These are phyloP conservation scores for Persicaria tinctoria DNA, from an alignment of 148 eudicot genomes.

Conservation along the genomic window DNA sequence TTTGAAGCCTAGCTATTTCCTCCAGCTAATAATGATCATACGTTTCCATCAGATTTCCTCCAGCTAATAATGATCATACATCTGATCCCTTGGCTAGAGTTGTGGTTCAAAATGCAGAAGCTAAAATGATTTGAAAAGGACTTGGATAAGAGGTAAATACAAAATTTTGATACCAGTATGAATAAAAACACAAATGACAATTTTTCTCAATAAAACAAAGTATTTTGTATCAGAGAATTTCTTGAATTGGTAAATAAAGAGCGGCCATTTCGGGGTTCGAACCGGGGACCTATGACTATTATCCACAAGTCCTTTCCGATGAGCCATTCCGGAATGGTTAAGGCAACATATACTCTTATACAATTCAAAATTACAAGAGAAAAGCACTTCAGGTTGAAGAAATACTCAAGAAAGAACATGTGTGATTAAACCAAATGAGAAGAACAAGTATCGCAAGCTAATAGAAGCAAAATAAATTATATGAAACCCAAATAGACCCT, in stretches of 20 bases:
- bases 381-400: neutral
- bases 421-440: neutral
- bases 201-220: neutral
- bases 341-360: neutral
- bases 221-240: neutral
- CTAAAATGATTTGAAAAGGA: neutral
- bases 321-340: too few relatives aligned
- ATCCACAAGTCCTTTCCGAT: too few relatives aligned
- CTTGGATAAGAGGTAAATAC: neutral
- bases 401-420: neutral
- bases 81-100: neutral
- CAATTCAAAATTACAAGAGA: neutral
- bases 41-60: neutral
- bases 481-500: neutral
- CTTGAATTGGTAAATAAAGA: too few relatives aligned
- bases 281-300: too few relatives aligned
- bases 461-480: neutral
- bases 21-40: neutral
- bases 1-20: constrained; percentile 1
- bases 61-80: neutral
- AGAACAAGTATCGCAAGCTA: neutral
- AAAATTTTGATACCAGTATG: neutral
- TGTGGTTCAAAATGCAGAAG: neutral
- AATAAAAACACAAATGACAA: neutral
- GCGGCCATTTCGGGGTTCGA: too few relatives aligned